phyloP scores from a whole-genome alignment of 2,329 filamentous ascomycete species.

The Trichoderma lentiforme region DNA sequence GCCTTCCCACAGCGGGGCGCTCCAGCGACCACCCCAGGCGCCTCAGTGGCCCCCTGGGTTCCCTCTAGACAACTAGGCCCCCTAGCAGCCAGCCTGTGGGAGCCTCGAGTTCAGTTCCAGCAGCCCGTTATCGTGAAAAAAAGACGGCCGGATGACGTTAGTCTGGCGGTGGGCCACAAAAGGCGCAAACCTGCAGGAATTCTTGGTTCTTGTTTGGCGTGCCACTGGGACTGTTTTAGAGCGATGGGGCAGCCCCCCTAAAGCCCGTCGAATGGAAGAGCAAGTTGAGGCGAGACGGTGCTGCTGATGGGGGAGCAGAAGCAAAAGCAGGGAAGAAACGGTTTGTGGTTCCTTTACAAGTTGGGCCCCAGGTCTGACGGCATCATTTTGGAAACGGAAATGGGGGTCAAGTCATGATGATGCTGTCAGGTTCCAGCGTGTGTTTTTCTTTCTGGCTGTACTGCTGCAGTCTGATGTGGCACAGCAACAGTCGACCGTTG shows the following conservation, averaged over 20 bases:
- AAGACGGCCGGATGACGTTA: constrained; percentile 10
- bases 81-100: background rate
- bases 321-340: background rate
- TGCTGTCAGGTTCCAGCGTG: background rate
- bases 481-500: background rate
- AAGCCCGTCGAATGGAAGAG: background rate
- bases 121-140: background rate
- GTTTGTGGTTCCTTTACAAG: background rate
- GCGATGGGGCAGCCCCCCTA: background rate
- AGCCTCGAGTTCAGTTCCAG: background rate
- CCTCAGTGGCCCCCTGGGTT: background rate
- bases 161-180: constrained; percentile 5
- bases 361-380: background rate
- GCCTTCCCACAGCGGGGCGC: background rate
- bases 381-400: background rate
- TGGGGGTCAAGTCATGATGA: background rate
- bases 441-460: too few species aligned
- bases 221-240: background rate
- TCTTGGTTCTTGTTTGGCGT: constrained; percentile 6
- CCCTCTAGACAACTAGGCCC: background rate
- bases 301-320: background rate
- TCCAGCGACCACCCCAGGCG: background rate
- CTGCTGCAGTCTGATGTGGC: background rate
- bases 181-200: constrained; percentile 8
- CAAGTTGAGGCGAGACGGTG: background rate